phyloP scores from a whole-genome alignment of 305 asterid genomes.

The Fraxinus velutina region DNA sequence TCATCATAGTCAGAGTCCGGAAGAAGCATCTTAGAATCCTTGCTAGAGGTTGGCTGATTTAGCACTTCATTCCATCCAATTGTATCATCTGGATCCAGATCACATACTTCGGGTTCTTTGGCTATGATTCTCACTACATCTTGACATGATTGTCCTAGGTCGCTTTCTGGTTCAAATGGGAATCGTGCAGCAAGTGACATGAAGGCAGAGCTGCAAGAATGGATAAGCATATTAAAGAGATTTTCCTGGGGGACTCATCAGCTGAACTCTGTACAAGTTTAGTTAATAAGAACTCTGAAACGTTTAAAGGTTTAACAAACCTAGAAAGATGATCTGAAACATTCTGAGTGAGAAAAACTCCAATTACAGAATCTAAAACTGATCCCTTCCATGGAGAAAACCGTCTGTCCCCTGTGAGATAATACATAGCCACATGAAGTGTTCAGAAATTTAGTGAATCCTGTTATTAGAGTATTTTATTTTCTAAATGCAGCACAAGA shows the following conservation, averaged over 20 bases:
- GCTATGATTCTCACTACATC: constrained; percentile 31
- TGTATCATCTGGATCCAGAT: constrained; percentile 41
- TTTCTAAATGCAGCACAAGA: neutral
- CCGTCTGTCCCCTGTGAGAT: constrained; percentile 27
- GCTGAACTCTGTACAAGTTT: constrained; percentile 16
- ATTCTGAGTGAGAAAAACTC: constrained; percentile 56
- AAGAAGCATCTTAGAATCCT: constrained; percentile 32
- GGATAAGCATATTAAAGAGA: constrained; percentile 9
- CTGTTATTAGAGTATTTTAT: neutral
- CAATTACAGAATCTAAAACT: constrained; percentile 23
- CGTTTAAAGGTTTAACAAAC: constrained; percentile 31
- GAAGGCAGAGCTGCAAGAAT: constrained; percentile 80
- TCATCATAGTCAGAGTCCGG: constrained; percentile 35
- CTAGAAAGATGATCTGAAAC: constrained; percentile 99
- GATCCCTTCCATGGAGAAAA: constrained; percentile 30
- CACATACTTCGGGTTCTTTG: constrained; percentile 49
- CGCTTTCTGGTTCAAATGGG: constrained; percentile 41
- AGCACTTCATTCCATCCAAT: constrained; percentile 37
- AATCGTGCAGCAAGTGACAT: constrained; percentile 82
- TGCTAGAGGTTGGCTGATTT: constrained; percentile 32
- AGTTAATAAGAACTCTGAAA: neutral
- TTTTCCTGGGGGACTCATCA: neutral
- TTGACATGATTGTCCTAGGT: constrained; percentile 34
- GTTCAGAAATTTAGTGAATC: neutral
- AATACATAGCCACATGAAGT: constrained; percentile 20